A percentile compares a stretch with the other conserved stretches of the same genome.
Evolutionary conservation across 2,329 filamentous ascomycete species (phyloP).

Genomic region (Xylariaceae sp.): DNA sequence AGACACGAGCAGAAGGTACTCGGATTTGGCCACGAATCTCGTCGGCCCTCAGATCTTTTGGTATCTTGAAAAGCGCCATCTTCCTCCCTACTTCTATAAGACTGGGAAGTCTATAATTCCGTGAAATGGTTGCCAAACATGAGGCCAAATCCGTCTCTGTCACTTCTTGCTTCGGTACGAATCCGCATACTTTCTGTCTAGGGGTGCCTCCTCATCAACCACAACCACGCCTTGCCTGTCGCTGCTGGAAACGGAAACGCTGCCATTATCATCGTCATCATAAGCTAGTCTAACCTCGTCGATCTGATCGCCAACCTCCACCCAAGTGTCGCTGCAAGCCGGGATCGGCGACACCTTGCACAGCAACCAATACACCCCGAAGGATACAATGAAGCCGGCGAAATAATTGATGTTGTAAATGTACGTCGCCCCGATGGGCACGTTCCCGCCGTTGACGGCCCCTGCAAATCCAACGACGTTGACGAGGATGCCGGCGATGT

Average conservation of each 20-base stretch:
- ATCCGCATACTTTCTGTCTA: slow-evolving; percentile 24
- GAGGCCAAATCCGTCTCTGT: background rate
- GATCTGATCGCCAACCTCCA: slow-evolving; percentile 40
- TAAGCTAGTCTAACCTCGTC: slow-evolving; percentile 49
- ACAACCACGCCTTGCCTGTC: slow-evolving; percentile 35
- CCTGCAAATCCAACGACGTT: slow-evolving; percentile 90
- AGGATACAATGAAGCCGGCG: slow-evolving; percentile 69
- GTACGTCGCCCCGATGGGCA: slow-evolving; percentile 75
- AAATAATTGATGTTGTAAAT: slow-evolving; percentile 93
- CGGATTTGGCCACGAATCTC: too few relatives aligned
- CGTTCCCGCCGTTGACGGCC: slow-evolving; percentile 58
- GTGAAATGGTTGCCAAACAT: background rate
- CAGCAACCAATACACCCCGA: slow-evolving; percentile 61
- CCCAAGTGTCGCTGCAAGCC: slow-evolving; percentile 67
- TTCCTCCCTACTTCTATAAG: background rate
- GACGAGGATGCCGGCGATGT: slow-evolving; percentile 76
- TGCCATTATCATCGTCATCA: slow-evolving; percentile 30
- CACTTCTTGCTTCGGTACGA: slow-evolving; percentile 10
- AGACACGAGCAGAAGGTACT: too few relatives aligned
- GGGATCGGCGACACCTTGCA: slow-evolving; percentile 67
- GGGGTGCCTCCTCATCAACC: slow-evolving; percentile 36
- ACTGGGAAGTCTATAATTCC: background rate
- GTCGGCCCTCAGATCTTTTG: too few relatives aligned
- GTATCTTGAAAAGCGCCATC: background rate
- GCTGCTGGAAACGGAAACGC: slow-evolving; percentile 1